Evolutionary conservation across 1,284 basidiomycete species (phyloP).

Genomic region (Moesziomyces antarcticus): DNA sequence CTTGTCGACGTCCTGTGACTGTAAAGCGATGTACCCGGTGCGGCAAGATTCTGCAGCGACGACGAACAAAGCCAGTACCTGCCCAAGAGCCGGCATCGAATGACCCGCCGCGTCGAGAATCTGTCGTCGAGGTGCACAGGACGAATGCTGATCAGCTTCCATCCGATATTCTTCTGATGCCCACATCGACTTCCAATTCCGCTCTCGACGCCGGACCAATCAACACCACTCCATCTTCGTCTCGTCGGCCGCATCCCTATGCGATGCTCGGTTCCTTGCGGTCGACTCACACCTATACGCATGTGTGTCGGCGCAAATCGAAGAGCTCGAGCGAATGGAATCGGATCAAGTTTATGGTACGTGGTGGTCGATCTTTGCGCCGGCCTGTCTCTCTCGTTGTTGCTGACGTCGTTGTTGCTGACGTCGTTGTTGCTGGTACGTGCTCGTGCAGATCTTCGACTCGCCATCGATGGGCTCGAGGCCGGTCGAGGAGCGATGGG

Average conservation of each 20-base stretch:
- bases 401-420: slow-evolving; percentile 2
- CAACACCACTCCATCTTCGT: background rate
- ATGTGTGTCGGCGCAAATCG: slow-evolving; percentile 74
- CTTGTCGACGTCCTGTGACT: background rate
- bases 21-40: slow-evolving; percentile 22
- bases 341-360: slow-evolving; percentile 74
- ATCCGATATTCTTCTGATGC: slow-evolving; percentile 15
- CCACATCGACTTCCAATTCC: background rate
- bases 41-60: slow-evolving; percentile 26
- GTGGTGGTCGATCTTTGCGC: background rate
- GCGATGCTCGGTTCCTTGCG: slow-evolving; percentile 10
- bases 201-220: background rate
- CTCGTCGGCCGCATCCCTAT: slow-evolving; percentile 15
- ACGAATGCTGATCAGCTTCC: slow-evolving; percentile 19
- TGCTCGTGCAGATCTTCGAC: slow-evolving; percentile 73
- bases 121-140: background rate
- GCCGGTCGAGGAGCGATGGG: slow-evolving; percentile 74
- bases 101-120: background rate
- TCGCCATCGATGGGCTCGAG: slow-evolving; percentile 72
- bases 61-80: background rate
- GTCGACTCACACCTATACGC: slow-evolving; percentile 11
- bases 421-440: background rate
- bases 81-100: background rate
- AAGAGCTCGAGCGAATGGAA: slow-evolving; percentile 74
- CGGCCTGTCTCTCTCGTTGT: background rate